These are phyloP conservation scores for Tubosaeta sp. DNA, from an alignment of 768 basidiomycete genomes.

Conservation along the genomic window DNA sequence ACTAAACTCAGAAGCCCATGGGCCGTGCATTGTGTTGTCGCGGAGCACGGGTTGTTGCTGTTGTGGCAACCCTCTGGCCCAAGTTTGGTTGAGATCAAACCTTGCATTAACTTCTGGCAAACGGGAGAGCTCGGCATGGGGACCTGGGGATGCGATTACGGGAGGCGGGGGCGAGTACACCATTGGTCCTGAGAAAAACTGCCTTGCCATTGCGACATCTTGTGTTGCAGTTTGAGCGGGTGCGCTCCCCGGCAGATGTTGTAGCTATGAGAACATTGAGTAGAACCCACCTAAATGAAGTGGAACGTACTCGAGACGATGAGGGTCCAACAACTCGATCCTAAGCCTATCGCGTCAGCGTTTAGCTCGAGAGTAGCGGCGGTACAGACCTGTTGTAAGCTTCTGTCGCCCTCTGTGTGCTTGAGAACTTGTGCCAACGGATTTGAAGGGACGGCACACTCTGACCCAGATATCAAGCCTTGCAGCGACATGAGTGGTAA, in stretches of 20 bases:
- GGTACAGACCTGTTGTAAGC: slow-evolving; percentile 70
- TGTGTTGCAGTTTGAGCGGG: slow-evolving; percentile 50
- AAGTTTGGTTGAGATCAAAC: slow-evolving; percentile 45
- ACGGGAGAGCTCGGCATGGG: slow-evolving; percentile 31
- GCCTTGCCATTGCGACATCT: slow-evolving; percentile 70
- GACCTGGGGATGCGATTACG: slow-evolving; percentile 28
- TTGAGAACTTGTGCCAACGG: slow-evolving; percentile 88
- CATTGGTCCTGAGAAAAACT: slow-evolving; percentile 62
- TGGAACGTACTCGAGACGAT: slow-evolving; percentile 49
- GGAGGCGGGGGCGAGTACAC: slow-evolving; percentile 33
- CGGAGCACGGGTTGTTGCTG: slow-evolving; percentile 38
- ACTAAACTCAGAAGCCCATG: slow-evolving; percentile 60
- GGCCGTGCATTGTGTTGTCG: slow-evolving; percentile 28
- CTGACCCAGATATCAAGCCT: slow-evolving; percentile 80
- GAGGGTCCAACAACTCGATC: slow-evolving; percentile 74
- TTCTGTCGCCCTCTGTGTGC: slow-evolving; percentile 84
- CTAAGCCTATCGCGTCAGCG: slow-evolving; percentile 32
- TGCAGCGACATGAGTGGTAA: slow-evolving; percentile 60
- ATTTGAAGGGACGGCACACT: slow-evolving; percentile 81
- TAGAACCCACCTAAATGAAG: background rate
- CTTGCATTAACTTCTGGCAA: slow-evolving; percentile 20
- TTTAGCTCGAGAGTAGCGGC: background rate
- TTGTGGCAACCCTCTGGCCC: slow-evolving; percentile 49
- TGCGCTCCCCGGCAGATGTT: slow-evolving; percentile 65
- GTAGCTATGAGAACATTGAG: slow-evolving; percentile 46